phyloP scores from a whole-genome alignment of 2,329 filamentous ascomycete genomes.

The Colletotrichum tropicale region DNA sequence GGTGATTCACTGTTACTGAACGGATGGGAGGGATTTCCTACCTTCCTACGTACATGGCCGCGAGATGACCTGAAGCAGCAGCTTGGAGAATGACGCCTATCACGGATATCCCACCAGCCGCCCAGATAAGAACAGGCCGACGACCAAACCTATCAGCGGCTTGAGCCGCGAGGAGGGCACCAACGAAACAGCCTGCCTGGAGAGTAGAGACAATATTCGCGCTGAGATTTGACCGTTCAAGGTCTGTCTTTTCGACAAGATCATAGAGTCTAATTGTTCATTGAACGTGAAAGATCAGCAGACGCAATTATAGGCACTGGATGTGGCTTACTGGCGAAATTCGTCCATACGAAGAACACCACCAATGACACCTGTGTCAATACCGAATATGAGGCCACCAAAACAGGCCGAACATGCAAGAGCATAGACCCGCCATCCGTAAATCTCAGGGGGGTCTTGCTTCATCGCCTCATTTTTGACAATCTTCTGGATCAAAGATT shows the following conservation, averaged over 20 bases:
- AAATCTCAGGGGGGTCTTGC: conserved; percentile 19
- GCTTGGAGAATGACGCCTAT: conserved; percentile 47
- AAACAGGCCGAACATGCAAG: conserved; percentile 19
- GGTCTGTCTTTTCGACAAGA: neutral
- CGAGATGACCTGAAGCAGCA: conserved; percentile 45
- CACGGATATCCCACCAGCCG: conserved; percentile 52
- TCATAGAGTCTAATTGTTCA: conserved; percentile 17
- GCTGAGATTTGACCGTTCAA: conserved; percentile 16
- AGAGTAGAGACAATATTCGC: conserved; percentile 48
- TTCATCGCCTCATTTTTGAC: conserved; percentile 22
- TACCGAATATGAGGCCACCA: conserved; percentile 23
- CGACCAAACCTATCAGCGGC: conserved; percentile 60
- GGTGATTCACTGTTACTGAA: neutral
- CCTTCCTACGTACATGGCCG: conserved; percentile 61
- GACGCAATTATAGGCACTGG: neutral
- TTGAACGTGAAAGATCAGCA: conserved; percentile 19
- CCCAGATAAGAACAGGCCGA: conserved; percentile 50
- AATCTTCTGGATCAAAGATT: conserved; percentile 8
- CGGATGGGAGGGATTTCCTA: neutral
- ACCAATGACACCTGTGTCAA: conserved; percentile 30
- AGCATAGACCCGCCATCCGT: conserved; percentile 18
- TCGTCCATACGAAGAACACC: conserved; percentile 28
- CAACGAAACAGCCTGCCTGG: conserved; percentile 59
- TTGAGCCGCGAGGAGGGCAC: conserved; percentile 57
- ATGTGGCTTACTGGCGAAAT: conserved; percentile 22